Evolutionary conservation across 1,284 basidiomycete species (phyloP), one percentile per base, ranked within the genome.

Genomic region (Heliocybe sulcata): DNA sequence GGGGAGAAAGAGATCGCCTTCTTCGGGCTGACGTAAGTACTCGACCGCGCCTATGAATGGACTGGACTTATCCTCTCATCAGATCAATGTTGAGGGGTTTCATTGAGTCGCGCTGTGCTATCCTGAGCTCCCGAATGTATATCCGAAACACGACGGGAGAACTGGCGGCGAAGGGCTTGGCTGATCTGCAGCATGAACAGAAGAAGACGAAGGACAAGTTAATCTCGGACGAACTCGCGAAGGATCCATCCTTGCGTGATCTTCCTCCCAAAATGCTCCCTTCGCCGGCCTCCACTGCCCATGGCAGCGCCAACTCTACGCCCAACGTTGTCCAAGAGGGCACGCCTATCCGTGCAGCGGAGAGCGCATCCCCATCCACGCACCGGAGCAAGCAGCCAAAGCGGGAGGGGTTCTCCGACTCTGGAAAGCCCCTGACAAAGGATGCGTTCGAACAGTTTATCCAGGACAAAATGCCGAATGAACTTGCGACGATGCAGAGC

Each of bases 61-160:
- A 61, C 71, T 61, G 65, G 64, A 49, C 57, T 58, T 56, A 58
- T 57, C 53, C 66, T 65, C 60, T 52, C 57, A 59, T 58, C 72
- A 90, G 87, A 62, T 82, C 69, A 66, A 83, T 89, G 83, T 79
- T 90, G 64, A 82, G 87, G 66, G 82, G 75, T 12, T 89, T 81
- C 67, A 85, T 89, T 61, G 74, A 80, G 59, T 77, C 75, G 33
- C 79, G 85, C 60, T 82, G 80, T 65, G 69, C 83, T 61, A 69
- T 70, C 45, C 81, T 80, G 63, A 67, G 71, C 49, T 69, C 75
- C 55, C 69, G 71, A 58, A 64, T 62, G 29, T 66, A 70, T 56
- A 66, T 80, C 20, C 74, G 80, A 56, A 65, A 65, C 56, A 76
- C 79, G 35, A 67, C 79, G 54, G 47, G 11, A 14, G 16, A 49